Percentiles rank a stretch among this genome's conserved stretches.
Evolutionary conservation across 257 asterid genomes (phyloP).

Genomic region (Solanum paucissectum): DNA sequence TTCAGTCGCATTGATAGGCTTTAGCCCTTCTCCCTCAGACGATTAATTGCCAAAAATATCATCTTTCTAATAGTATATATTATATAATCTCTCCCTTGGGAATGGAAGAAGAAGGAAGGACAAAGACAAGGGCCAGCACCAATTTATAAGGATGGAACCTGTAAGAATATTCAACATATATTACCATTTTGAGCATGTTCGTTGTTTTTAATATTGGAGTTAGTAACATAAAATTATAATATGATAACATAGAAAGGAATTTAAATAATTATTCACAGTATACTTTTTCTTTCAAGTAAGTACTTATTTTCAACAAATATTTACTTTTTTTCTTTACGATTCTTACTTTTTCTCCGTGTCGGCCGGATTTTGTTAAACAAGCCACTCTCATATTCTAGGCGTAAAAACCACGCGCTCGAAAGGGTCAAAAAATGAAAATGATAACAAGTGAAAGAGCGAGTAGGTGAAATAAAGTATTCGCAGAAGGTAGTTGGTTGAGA

Average conservation of each 20-base stretch:
- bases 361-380: conserved; percentile 3
- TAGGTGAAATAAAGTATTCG: background rate
- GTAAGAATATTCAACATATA: background rate
- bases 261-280: too few relatives aligned
- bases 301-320: background rate
- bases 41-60: background rate
- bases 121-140: background rate
- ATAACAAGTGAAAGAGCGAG: background rate
- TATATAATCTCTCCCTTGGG: background rate
- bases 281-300: background rate
- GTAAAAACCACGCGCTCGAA: background rate
- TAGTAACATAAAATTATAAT: background rate
- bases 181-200: background rate
- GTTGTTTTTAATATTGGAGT: background rate
- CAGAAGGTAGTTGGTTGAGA: background rate
- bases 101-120: conserved; percentile 32
- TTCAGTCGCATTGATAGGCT: conserved; percentile 18
- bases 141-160: conserved; percentile 6
- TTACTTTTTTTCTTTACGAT: background rate
- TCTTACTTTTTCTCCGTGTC: conserved; percentile 20
- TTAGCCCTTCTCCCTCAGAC: conserved; percentile 1
- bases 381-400: background rate
- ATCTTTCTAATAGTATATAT: background rate
- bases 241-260: background rate
- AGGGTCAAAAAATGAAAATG: background rate